Percentiles rank a stretch among this genome's conserved stretches.
phyloP scores from a whole-genome alignment of 2,329 filamentous ascomycete genomes.

The Fusarium equiseti region DNA sequence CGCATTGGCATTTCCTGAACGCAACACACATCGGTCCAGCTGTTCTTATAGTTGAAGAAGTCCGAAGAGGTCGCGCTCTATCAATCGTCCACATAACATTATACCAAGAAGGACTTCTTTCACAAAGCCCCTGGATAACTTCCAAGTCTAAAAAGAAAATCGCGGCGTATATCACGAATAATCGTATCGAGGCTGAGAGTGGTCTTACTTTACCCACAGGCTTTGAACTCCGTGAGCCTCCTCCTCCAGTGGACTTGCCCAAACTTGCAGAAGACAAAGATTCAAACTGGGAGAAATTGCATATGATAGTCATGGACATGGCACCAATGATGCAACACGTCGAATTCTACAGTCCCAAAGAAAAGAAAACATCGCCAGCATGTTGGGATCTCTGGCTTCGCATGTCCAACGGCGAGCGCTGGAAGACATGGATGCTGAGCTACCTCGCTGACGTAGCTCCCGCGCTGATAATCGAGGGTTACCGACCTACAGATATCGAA shows the following conservation, averaged over 20 bases:
- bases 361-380: constrained; percentile 4
- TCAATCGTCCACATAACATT: constrained; percentile 59
- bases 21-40: constrained; percentile 55
- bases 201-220: constrained; percentile 49
- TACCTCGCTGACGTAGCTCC: constrained; percentile 75
- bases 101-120: constrained; percentile 54
- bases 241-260: constrained; percentile 38
- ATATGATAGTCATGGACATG: constrained; percentile 39
- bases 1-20: constrained; percentile 57
- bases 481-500: constrained; percentile 49
- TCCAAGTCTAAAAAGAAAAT: constrained; percentile 49
- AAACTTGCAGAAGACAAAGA: constrained; percentile 16
- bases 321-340: constrained; percentile 48
- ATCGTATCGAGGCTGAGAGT: constrained; percentile 39
- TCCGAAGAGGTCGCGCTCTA: constrained; percentile 57
- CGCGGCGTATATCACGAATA: constrained; percentile 57
- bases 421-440: constrained; percentile 73
- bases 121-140: constrained; percentile 53
- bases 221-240: constrained; percentile 38
- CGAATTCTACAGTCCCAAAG: constrained; percentile 49
- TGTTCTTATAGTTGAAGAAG: constrained; percentile 55
- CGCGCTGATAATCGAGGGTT: constrained; percentile 72
- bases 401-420: constrained; percentile 68
- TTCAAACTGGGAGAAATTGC: constrained; percentile 31
- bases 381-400: constrained; percentile 67